Evolutionary conservation across 1,284 basidiomycete genomes (phyloP), one percentile per base, ranked within the genome.

Genomic region (Apiotrichum gamsii): DNA sequence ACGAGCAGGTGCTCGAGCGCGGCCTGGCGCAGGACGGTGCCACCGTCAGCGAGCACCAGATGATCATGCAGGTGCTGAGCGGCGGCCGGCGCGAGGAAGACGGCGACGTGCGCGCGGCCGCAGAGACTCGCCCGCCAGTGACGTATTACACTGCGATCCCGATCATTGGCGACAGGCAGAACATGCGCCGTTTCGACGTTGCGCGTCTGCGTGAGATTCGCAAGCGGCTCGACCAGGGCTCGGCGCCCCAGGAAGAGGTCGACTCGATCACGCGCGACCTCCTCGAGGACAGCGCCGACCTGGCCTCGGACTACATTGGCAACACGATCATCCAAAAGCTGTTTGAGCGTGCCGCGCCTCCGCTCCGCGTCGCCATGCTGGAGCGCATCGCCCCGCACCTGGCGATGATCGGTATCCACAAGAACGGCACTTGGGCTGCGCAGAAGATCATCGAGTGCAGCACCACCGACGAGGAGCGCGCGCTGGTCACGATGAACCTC

Each of bases 381-480:
- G 90, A 97, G 64, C 83, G 90, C 38, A 85, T 98, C 50, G 82
- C 85, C 3, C 95, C 95, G 43, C 87, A 95, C 69, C 77, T 99
- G 20, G 95, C 94, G 21, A 90, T 90, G 80, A 95, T 97, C 57
- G 95, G 95, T 40, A 91, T 94, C 43, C 95, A 99, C 77, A 98
- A 98, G 77, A 98, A 98, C 62, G 95, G 95, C 32, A 99, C 95
- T 0, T 98, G 95, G 95, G 94, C 95, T 1, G 94, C 93, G 3
- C 95, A 98, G 72, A 95, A 95, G 78, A 94, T 97, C 65, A 97
- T 98, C 57, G 93, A 97, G 74, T 94, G 90, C 58, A 87, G 93
- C 35, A 80, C 83, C 45, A 84, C 80, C n/a, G 82, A 85, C 6
- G 90, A 95, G 52, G 95, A 98, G 69, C 80, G 90, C 47, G 78